Evolutionary conservation across 2,329 filamentous ascomycete species (phyloP).

Genomic region (Didymella keratinophila): DNA sequence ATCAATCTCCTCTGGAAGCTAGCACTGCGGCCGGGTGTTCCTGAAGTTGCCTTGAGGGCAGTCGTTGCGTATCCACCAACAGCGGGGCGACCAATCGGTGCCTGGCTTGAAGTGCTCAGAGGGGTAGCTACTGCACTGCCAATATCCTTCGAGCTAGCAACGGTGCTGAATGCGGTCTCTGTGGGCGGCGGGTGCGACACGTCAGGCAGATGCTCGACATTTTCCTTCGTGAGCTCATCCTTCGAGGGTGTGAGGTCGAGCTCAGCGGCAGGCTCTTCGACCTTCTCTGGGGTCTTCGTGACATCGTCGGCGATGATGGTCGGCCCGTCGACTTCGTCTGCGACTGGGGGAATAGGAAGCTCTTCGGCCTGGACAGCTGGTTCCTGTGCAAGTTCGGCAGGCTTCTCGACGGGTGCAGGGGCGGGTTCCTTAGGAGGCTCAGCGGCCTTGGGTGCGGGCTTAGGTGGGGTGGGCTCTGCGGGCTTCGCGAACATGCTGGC

Average conservation of each 20-base stretch:
- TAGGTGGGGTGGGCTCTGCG: conserved; percentile 49
- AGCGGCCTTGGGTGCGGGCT: conserved; percentile 47
- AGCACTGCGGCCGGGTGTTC: conserved; percentile 68
- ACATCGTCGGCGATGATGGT: conserved; percentile 38
- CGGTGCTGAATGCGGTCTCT: conserved; percentile 85
- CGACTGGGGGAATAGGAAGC: conserved; percentile 45
- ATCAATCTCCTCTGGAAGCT: conserved; percentile 86
- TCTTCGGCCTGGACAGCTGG: conserved; percentile 53
- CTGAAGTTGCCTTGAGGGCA: conserved; percentile 77
- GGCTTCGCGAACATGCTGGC: conserved; percentile 63
- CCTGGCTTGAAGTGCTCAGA: conserved; percentile 59
- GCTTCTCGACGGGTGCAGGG: conserved; percentile 44
- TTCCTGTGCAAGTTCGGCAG: conserved; percentile 51
- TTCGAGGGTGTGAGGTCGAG: conserved; percentile 69
- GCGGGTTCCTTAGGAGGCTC: conserved; percentile 50
- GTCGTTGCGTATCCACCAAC: conserved; percentile 80
- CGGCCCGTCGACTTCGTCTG: conserved; percentile 48
- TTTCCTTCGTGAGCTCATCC: conserved; percentile 87
- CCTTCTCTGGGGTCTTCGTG: conserved; percentile 47
- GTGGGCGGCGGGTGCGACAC: conserved; percentile 78
- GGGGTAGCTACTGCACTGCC: conserved; percentile 67
- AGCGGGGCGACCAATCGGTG: conserved; percentile 67
- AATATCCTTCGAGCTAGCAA: conserved; percentile 83
- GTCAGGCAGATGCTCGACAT: conserved; percentile 90
- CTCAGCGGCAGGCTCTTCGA: conserved; percentile 60